Percentiles rank a stretch among this genome's conserved stretches.
Evolutionary conservation across 768 basidiomycete species (phyloP).

Genomic region (Xerocomellus chrysenteron): DNA sequence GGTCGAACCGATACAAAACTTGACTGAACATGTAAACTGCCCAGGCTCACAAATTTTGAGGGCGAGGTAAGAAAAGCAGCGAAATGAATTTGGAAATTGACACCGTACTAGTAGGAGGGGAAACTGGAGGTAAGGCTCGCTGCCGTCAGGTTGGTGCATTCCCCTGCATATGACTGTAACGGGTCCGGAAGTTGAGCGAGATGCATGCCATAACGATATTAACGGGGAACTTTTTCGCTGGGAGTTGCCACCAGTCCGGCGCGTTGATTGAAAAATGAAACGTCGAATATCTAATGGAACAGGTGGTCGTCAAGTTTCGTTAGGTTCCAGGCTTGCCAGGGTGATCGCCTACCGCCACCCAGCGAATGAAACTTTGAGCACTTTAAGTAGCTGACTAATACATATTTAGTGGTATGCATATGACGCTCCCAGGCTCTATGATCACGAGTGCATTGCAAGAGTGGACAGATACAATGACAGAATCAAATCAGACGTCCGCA

Average conservation of each 20-base stretch:
- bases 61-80: slow-evolving; percentile 15
- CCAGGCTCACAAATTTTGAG: slow-evolving; percentile 26
- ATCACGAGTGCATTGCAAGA: slow-evolving; percentile 14
- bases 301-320: slow-evolving; percentile 17
- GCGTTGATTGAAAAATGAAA: slow-evolving; percentile 12
- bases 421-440: slow-evolving; percentile 15
- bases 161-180: slow-evolving; percentile 38
- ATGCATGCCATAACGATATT: slow-evolving; percentile 31
- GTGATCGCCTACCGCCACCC: slow-evolving; percentile 20
- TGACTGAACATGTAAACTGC: slow-evolving; percentile 25
- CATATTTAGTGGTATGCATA: neutral
- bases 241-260: slow-evolving; percentile 5
- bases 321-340: slow-evolving; percentile 15
- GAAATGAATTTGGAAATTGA: slow-evolving; percentile 23
- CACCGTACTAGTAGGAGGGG: slow-evolving; percentile 5
- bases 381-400: slow-evolving; percentile 23
- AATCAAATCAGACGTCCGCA: slow-evolving; percentile 25
- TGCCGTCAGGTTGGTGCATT: slow-evolving; percentile 25
- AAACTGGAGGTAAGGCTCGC: slow-evolving; percentile 13
- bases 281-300: slow-evolving; percentile 8
- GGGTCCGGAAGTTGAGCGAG: slow-evolving; percentile 21
- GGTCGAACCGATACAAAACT: slow-evolving; percentile 26
- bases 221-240: slow-evolving; percentile 25
- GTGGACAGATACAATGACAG: slow-evolving; percentile 22
- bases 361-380: slow-evolving; percentile 10